Base-by-base conservation (phyloP, 441 rosid species). In the California macrophylla region DNA sequence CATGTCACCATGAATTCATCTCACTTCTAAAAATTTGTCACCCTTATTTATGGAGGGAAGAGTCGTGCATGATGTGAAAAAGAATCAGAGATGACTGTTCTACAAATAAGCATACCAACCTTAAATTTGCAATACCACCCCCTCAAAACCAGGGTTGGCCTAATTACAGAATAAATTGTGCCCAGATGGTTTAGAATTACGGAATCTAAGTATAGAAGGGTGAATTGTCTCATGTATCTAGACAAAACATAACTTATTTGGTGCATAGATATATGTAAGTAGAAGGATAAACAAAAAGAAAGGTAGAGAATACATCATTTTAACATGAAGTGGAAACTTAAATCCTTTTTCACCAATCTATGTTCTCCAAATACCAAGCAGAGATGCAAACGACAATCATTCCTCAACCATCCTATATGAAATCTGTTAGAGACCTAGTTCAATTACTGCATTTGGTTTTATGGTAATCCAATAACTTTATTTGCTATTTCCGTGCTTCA, bases 111-210 rank as follows among this genome's bases (percentile, higher is more conserved):
- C 18, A 60, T 28, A 24, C 9, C 64, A 60, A 25, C 32, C 64
- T 60, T 24, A 60, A 10, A 60, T 25, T 60, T 25, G 24, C 2
- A 24, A 12, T 7, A 25, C 32, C 32, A 60, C 25, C 64, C 64
- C 62, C 62, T 56, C 62, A 30, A 60, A 24, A 60, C 32, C n/a
- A 25, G 64, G 64, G 64, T 24, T 23, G 63, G 25, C 64, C 18
- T 15, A 60, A 2, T 25, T 60, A n/a, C 7, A 10, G 18, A 25
- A 4, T 60, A 60, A 24, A 15, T 60, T 24, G 32, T 25, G 64
- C 64, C 32, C 2, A 25, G 32, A 25, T 23, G 28, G 28, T 60
- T 5, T 26, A 9, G 64, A 60, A 60, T 60, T 60, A 60, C 25
- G 18, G 64, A 7, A 58, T 23, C 15, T 12, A 24, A 10, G 23